Evolutionary conservation across 805 yeast species (phyloP), one percentile per base, ranked within the genome.

Genomic region (Saccharomycopsis schoenii): DNA sequence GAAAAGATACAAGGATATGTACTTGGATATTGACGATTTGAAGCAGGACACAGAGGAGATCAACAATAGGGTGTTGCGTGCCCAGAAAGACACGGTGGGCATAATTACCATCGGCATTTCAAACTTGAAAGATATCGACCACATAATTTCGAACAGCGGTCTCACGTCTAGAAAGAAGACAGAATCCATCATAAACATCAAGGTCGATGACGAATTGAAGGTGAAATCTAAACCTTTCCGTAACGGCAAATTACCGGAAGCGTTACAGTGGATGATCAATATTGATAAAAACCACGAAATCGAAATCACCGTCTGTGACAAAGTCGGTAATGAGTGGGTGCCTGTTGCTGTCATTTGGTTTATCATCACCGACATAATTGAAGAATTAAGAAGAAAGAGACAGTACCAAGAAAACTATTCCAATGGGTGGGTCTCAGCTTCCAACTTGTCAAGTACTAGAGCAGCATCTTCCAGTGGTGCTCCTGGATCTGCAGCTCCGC

Each of bases 341-440:
- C 98, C 99, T 0, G 97, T 94, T 8, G 99, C 96, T 9, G 79
- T 94, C 43, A 83, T 88, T 67, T 94, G 99, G 99, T 79, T 93
- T 34, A 81, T 93, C 42, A 77, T 94, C 36, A 85, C 96, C 2
- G 99, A 94, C 72, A 82, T 94, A 52, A 91, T 96, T 0, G 99
- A 94, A 75, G 98, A 94, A 67, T 81, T 93, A 60, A 89, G 99
- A 73, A 88, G 94, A 68, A 87, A 86, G 71, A 90, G 89, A 68
- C 92, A 89, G 24, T 89, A 83, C 9, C 84, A 83, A 67, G 89
- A 88, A 51, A 74, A 81, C 62, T 88, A 84, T 1, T 80, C 77
- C 50, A 81, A 84, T 56, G 97, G 94, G 56, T 94, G 98, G 99
- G 88, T 89, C 8, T 81, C 89, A 62, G 97, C 97, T 0, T 78